Percentiles rank a stretch among this genome's conserved stretches.
Conservation (phyloP, 2,329 filamentous ascomycete species). For the Aspergillus unguis region DNA sequence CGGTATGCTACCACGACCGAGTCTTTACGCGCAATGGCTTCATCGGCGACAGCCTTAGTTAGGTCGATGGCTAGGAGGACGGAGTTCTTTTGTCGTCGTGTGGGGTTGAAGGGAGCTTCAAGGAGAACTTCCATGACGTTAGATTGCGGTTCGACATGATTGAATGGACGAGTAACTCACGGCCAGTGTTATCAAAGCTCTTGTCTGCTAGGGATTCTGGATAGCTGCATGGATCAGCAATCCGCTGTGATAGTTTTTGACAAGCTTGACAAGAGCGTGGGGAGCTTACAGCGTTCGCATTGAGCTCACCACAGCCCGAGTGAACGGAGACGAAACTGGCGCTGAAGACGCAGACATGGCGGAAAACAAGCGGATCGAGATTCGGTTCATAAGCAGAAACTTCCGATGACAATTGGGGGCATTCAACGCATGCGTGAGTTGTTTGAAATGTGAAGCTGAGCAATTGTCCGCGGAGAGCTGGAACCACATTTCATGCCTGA, state of each 20-base stretch:
- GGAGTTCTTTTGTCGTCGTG: constrained; percentile 59
- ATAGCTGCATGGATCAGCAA: constrained; percentile 57
- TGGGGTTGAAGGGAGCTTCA: constrained; percentile 62
- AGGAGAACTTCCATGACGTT: constrained; percentile 55
- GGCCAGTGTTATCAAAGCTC: constrained; percentile 93
- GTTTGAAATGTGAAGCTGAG: too few species aligned
- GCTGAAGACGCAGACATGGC: constrained; percentile 34
- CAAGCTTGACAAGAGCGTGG: constrained; percentile 4
- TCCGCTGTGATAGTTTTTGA: background rate
- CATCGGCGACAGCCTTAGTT: constrained; percentile 81
- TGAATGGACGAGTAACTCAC: constrained; percentile 37
- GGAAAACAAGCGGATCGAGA: constrained; percentile 23
- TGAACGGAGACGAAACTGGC: constrained; percentile 56
- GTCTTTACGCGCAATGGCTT: constrained; percentile 74
- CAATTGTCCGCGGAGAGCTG: constrained; percentile 11
- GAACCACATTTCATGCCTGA: constrained; percentile 23
- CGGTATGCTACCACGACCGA: constrained; percentile 87
- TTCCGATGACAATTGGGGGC: background rate
- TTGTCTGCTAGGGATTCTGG: constrained; percentile 85
- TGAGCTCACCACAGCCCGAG: constrained; percentile 66
- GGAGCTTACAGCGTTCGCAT: constrained; percentile 73
- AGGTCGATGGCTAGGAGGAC: constrained; percentile 86
- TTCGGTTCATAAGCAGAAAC: constrained; percentile 21
- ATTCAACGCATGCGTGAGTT: background rate
- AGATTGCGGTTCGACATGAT: background rate